Conservation (phyloP, 1,284 basidiomycete species). For the Baeospora myosura region DNA sequence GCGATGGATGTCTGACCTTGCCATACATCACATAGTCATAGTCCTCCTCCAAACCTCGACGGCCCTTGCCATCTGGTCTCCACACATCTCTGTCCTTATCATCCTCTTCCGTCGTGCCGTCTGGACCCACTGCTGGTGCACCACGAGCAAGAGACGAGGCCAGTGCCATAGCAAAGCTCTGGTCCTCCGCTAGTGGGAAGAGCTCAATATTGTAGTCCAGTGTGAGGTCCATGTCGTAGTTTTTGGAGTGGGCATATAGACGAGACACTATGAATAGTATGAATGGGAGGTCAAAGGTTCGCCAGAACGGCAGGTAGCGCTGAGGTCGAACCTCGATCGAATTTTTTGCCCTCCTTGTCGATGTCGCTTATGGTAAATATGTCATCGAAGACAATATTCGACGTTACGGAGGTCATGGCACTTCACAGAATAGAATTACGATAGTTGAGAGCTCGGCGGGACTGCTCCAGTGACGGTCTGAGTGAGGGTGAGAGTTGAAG, state of each 20-base stretch:
- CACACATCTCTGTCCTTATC: slow-evolving; percentile 76
- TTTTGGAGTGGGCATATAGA: slow-evolving; percentile 76
- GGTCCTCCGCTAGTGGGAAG: slow-evolving; percentile 62
- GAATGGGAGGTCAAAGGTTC: slow-evolving; percentile 9
- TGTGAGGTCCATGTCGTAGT: slow-evolving; percentile 84
- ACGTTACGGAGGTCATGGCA: slow-evolving; percentile 57
- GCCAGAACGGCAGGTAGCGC: background rate
- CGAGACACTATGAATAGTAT: slow-evolving; percentile 62
- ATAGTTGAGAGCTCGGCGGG: background rate
- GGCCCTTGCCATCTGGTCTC: slow-evolving; percentile 84
- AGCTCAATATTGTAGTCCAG: slow-evolving; percentile 90
- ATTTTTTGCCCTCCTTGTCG: slow-evolving; percentile 93
- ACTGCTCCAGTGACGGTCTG: no score
- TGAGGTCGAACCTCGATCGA: slow-evolving; percentile 75
- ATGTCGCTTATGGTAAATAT: slow-evolving; percentile 81
- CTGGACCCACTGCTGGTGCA: slow-evolving; percentile 33
- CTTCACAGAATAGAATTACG: slow-evolving; percentile 11
- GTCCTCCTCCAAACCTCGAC: slow-evolving; percentile 86
- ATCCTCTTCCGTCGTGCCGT: slow-evolving; percentile 44
- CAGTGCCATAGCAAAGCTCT: slow-evolving; percentile 81
- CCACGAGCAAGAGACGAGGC: slow-evolving; percentile 76
- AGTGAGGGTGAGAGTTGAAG: no score
- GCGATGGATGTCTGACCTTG: slow-evolving; percentile 54
- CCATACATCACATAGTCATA: slow-evolving; percentile 99
- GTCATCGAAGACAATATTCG: slow-evolving; percentile 83